These are phyloP conservation scores for Ophiognomonia clavigignenti-juglandacearum DNA, from an alignment of 2,329 filamentous ascomycete species.

Conservation along the genomic window DNA sequence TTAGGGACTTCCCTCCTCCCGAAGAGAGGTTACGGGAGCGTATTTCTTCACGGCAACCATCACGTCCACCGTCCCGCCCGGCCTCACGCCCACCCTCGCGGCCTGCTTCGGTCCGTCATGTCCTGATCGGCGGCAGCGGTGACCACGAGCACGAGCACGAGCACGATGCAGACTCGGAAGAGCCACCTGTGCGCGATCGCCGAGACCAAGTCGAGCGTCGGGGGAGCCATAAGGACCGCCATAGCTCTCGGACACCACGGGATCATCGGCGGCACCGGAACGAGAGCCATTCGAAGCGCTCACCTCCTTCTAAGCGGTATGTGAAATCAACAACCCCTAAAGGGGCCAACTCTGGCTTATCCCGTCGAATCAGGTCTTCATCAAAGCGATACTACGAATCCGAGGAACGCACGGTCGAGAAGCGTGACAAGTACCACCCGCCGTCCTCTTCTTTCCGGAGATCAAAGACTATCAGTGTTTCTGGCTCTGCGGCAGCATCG, in stretches of 20 bases:
- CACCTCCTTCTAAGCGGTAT: slow-evolving; percentile 26
- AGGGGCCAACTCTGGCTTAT: slow-evolving; percentile 7
- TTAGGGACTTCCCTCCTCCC: slow-evolving; percentile 18
- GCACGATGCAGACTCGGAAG: slow-evolving; percentile 11
- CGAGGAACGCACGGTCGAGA: slow-evolving; percentile 26
- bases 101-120: slow-evolving; percentile 18
- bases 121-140: slow-evolving; percentile 6
- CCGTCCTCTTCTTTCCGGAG: slow-evolving; percentile 25
- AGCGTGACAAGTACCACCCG: slow-evolving; percentile 14
- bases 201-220: slow-evolving; percentile 11
- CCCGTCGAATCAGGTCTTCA: slow-evolving; percentile 14
- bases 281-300: slow-evolving; percentile 21
- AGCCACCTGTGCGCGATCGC: slow-evolving; percentile 18
- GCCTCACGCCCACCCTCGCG: slow-evolving; percentile 22
- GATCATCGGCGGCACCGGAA: slow-evolving; percentile 20
- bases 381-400: slow-evolving; percentile 24
- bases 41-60: neutral
- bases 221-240: slow-evolving; percentile 19
- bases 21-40: slow-evolving; percentile 8
- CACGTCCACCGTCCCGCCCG: slow-evolving; percentile 22
- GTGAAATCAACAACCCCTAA: slow-evolving; percentile 15
- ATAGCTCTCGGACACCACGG: slow-evolving; percentile 22
- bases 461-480: slow-evolving; percentile 29
- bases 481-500: slow-evolving; percentile 28
- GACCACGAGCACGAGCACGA: too few species aligned